These are phyloP conservation scores for Pyrenophora seminiperda DNA, from an alignment of 2,329 filamentous ascomycete genomes.

Conservation along the genomic window DNA sequence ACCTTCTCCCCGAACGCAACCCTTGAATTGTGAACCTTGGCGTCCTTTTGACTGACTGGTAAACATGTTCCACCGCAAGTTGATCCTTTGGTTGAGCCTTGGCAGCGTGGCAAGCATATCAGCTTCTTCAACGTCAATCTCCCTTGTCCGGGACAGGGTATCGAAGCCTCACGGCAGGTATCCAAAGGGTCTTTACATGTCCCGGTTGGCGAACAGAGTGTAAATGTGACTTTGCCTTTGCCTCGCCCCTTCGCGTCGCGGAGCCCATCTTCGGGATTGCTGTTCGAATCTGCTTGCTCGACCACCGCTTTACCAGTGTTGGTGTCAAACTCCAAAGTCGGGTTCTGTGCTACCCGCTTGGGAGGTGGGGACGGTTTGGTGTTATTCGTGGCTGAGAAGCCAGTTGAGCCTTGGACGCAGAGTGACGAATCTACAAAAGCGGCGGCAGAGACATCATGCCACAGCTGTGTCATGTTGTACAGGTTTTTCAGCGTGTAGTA, in stretches of 20 bases:
- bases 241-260: not conserved
- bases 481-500: conserved; percentile 46
- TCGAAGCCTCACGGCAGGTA: too few relatives aligned
- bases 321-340: not conserved
- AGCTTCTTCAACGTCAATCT: too few relatives aligned
- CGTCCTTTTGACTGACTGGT: conserved; percentile 2
- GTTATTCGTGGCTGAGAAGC: conserved; percentile 19
- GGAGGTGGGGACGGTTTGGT: conserved; percentile 1
- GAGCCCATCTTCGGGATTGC: conserved; percentile 9
- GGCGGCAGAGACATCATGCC: conserved; percentile 43
- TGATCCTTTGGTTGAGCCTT: not conserved
- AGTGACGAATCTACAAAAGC: conserved; percentile 37
- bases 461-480: conserved; percentile 46
- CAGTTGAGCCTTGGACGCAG: conserved; percentile 43
- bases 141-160: too few relatives aligned
- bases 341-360: not conserved
- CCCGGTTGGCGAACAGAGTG: too few relatives aligned
- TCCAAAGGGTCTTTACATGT: too few relatives aligned
- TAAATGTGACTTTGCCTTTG: not conserved
- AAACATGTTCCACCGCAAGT: conserved; percentile 3
- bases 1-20: too few relatives aligned
- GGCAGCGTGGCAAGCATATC: conserved; percentile 5
- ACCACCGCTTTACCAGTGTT: conserved; percentile 2
- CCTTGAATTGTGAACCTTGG: not conserved
- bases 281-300: conserved; percentile 12